phyloP scores from a whole-genome alignment of 306 rosid species.

The Vigna reflexopilosa region DNA sequence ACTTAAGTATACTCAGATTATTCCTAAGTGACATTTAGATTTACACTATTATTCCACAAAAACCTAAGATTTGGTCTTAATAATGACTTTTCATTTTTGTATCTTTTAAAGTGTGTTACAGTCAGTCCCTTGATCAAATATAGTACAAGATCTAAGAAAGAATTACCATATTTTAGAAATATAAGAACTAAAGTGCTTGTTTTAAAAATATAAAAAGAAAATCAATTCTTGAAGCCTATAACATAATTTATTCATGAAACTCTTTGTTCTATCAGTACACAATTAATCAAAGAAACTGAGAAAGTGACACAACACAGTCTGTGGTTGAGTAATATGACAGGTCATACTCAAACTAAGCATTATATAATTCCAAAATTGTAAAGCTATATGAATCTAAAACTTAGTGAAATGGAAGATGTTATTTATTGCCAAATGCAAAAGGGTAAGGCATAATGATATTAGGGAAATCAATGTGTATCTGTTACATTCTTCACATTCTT shows the following conservation, averaged over 20 bases:
- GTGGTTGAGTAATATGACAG: slow-evolving; percentile 15
- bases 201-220: too few relatives aligned
- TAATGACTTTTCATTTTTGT: background rate
- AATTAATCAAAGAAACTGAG: background rate
- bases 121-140: too few relatives aligned
- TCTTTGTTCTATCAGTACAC: too few relatives aligned
- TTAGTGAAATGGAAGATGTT: background rate
- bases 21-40: too few relatives aligned
- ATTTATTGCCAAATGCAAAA: slow-evolving; percentile 5
- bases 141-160: background rate
- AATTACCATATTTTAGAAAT: background rate
- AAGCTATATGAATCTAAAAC: slow-evolving; percentile 12
- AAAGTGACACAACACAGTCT: background rate
- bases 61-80: background rate
- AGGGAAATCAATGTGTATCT: background rate
- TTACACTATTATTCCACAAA: too few relatives aligned
- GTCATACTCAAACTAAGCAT: slow-evolving; percentile 7
- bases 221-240: too few relatives aligned
- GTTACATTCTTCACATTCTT: slow-evolving; percentile 27
- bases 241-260: too few relatives aligned
- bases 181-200: background rate
- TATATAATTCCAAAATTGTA: slow-evolving; percentile 20
- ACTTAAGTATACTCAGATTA: background rate
- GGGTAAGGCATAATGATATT: background rate
- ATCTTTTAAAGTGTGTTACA: background rate